phyloP scores from a whole-genome alignment of 1,284 basidiomycete species.

The Irpex rosettiformis region DNA sequence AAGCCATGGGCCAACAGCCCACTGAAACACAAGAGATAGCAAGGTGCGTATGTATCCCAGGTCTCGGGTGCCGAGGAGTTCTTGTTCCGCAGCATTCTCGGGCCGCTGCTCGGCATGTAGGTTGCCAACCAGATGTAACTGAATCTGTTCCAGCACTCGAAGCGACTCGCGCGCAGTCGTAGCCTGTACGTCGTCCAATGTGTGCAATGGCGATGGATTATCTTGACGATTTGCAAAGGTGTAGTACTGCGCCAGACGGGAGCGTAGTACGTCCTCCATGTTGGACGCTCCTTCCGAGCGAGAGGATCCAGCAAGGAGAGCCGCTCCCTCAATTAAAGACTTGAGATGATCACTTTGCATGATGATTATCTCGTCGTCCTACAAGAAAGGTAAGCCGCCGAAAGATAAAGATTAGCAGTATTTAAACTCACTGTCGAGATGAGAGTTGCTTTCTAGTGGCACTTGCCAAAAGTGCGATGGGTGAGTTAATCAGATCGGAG shows the following conservation, averaged over 20 bases:
- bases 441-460: background rate
- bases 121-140: constrained; percentile 27
- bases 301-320: constrained; percentile 16
- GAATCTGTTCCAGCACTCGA: constrained; percentile 47
- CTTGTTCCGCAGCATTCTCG: constrained; percentile 11
- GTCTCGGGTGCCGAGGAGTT: constrained; percentile 62
- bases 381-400: no score
- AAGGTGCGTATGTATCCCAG: constrained; percentile 57
- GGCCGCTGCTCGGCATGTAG: background rate
- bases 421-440: background rate
- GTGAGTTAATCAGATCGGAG: background rate
- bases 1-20: constrained; percentile 59
- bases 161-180: constrained; percentile 57
- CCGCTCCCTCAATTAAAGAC: constrained; percentile 13
- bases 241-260: constrained; percentile 41
- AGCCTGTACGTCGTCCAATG: constrained; percentile 44
- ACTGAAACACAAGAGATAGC: constrained; percentile 64
- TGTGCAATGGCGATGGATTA: constrained; percentile 18
- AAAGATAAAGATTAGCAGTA: no score
- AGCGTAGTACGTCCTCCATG: constrained; percentile 36
- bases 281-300: constrained; percentile 21
- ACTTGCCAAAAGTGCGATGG: background rate
- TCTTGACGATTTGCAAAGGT: constrained; percentile 24
- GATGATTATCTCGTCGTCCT: background rate
- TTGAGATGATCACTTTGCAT: constrained; percentile 14